Conservation (phyloP, 305 asterid species). For the Fraxinus xanthoxyloides region DNA sequence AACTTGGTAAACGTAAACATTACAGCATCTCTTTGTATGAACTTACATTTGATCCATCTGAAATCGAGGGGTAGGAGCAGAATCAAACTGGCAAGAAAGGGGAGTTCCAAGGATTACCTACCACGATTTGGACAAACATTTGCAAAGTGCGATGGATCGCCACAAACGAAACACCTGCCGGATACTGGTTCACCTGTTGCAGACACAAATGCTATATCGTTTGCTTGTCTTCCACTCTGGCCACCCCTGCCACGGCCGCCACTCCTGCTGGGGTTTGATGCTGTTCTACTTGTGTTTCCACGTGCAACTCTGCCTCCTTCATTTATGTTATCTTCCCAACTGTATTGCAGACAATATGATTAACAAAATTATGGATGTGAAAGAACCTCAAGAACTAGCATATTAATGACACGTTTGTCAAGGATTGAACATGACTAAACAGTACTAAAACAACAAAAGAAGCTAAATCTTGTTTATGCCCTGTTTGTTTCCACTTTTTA, state of each 20-base stretch:
- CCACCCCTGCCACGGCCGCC: slow-evolving; percentile 54
- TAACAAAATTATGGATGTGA: slow-evolving; percentile 9
- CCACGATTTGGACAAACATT: slow-evolving; percentile 83
- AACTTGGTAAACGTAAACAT: background rate
- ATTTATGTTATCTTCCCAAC: slow-evolving; percentile 73
- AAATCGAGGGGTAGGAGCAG: background rate
- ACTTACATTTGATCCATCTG: slow-evolving; percentile 6
- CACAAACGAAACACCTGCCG: slow-evolving; percentile 82
- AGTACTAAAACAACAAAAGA: background rate
- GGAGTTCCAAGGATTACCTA: slow-evolving; percentile 30
- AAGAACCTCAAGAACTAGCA: background rate
- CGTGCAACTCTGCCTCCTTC: slow-evolving; percentile 44
- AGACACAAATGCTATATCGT: slow-evolving; percentile 56
- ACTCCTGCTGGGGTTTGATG: slow-evolving; percentile 46
- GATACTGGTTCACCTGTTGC: slow-evolving; percentile 90
- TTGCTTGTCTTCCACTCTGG: slow-evolving; percentile 35
- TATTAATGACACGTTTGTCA: background rate
- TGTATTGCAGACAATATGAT: slow-evolving; percentile 33
- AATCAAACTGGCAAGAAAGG: background rate
- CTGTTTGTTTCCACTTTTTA: too few relatives aligned
- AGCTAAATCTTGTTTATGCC: background rate
- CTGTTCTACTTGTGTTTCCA: slow-evolving; percentile 39
- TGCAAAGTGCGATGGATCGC: slow-evolving; percentile 90
- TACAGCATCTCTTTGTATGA: background rate
- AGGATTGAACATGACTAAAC: background rate